A percentile compares a stretch with the other conserved stretches of the same genome.
phyloP scores from a whole-genome alignment of 768 basidiomycete genomes.

The Tricholoma terreum region DNA sequence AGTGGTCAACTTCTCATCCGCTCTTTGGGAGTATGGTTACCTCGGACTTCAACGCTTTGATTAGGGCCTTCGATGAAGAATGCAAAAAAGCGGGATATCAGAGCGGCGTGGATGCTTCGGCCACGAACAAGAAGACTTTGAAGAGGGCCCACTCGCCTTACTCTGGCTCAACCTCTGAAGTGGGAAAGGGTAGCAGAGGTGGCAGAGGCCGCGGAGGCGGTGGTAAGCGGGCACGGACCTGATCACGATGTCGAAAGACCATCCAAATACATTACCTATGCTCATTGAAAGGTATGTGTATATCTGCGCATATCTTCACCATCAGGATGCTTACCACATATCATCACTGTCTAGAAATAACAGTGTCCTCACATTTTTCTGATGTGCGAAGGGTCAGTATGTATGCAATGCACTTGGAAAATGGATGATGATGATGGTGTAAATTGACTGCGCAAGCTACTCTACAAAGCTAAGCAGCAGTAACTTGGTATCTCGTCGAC shows the following conservation, averaged over 20 bases:
- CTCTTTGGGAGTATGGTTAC: conserved; percentile 43
- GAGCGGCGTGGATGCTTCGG: conserved; percentile 1
- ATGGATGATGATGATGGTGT: no score
- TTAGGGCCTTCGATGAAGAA: conserved; percentile 37
- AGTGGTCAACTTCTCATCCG: conserved; percentile 39
- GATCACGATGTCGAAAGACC: neutral
- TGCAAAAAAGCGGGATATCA: conserved; percentile 35
- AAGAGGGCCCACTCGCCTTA: conserved; percentile 11
- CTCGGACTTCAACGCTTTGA: conserved; percentile 33
- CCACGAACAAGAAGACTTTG: conserved; percentile 15
- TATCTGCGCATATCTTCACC: no score
- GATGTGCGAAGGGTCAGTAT: no score
- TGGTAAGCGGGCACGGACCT: conserved; percentile 1
- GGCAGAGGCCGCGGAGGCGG: neutral
- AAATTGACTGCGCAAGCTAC: no score
- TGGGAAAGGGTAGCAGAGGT: conserved; percentile 1
- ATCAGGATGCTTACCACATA: no score
- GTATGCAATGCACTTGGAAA: no score
- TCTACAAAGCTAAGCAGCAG: no score
- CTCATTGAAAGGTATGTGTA: no score
- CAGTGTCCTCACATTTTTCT: no score
- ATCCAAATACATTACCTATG: no score
- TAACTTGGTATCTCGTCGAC: no score
- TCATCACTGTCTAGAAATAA: no score
- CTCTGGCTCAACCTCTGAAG: neutral